Evolutionary conservation across 1,284 basidiomycete genomes (phyloP).

Genomic region (Coriolopsis trogii): DNA sequence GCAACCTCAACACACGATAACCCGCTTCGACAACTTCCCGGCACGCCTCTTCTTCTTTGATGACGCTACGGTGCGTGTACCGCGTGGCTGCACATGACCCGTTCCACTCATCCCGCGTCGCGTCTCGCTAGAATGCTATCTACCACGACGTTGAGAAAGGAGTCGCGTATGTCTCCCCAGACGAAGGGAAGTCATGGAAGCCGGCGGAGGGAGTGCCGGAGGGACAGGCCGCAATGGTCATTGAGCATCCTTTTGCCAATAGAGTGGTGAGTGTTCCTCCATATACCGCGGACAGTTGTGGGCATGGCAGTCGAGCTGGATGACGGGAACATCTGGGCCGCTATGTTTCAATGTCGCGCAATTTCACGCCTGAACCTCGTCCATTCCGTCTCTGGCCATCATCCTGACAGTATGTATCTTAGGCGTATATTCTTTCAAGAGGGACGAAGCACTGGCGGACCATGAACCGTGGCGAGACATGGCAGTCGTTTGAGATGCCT

Average conservation of each 20-base stretch:
- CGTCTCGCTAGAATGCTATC: slow-evolving; percentile 65
- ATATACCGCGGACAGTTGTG: neutral
- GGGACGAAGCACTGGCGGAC: slow-evolving; percentile 82
- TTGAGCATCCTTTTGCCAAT: slow-evolving; percentile 89
- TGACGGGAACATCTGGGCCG: neutral
- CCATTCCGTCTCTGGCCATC: too few species aligned
- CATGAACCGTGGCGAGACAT: slow-evolving; percentile 81
- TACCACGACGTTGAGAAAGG: slow-evolving; percentile 80
- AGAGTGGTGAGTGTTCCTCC: slow-evolving; percentile 23
- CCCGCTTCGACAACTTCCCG: slow-evolving; percentile 74
- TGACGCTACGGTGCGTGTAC: slow-evolving; percentile 72
- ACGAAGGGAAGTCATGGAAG: slow-evolving; percentile 89
- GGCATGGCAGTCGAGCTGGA: neutral
- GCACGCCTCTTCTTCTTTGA: slow-evolving; percentile 91
- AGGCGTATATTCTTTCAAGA: slow-evolving; percentile 86
- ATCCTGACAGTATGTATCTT: too few species aligned
- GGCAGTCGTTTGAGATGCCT: slow-evolving; percentile 80
- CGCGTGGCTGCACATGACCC: slow-evolving; percentile 14
- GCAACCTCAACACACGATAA: slow-evolving; percentile 46
- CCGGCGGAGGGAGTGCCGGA: slow-evolving; percentile 62
- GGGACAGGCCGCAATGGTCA: slow-evolving; percentile 71
- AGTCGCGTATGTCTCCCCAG: slow-evolving; percentile 78
- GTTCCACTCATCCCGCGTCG: slow-evolving; percentile 1
- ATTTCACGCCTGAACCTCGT: too few species aligned
- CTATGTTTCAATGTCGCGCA: too few species aligned